Conservation (phyloP, 140 eudicot genomes). For the Cichorium intybus region DNA sequence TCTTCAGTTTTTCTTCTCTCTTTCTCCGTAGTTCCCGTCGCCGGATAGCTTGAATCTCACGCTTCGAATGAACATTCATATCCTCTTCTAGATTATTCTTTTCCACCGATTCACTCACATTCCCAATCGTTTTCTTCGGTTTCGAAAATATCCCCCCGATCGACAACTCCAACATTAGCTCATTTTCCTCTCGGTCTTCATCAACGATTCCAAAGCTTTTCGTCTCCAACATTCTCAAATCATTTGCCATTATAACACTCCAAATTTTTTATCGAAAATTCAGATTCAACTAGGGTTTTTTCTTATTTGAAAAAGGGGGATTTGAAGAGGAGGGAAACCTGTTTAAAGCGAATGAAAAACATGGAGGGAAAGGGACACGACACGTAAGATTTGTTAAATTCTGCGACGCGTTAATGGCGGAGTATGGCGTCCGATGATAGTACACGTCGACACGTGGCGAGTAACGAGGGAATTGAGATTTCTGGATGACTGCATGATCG, state of each 20-base stretch:
- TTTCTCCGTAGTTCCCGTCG: constrained; percentile 43
- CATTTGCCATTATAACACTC: constrained; percentile 6
- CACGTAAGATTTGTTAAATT: constrained; percentile 44
- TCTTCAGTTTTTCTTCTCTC: constrained; percentile 48
- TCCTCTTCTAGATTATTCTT: background rate
- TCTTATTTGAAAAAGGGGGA: background rate
- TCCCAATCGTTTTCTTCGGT: constrained; percentile 10
- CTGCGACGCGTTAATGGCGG: constrained; percentile 23
- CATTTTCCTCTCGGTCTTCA: constrained; percentile 30
- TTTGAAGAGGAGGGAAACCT: background rate
- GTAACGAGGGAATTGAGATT: background rate
- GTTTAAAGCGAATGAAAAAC: background rate
- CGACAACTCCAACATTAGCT: constrained; percentile 62
- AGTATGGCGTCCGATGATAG: background rate
- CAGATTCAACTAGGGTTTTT: constrained; percentile 7
- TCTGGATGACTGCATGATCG: constrained; percentile 15
- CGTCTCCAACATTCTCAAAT: constrained; percentile 23
- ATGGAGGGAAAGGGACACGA: constrained; percentile 27
- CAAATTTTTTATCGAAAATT: background rate
- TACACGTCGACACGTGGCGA: constrained; percentile 17
- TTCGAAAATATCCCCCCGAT: constrained; percentile 46
- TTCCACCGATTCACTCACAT: background rate
- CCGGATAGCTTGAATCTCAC: constrained; percentile 40
- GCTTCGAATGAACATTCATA: constrained; percentile 15
- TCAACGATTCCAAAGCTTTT: constrained; percentile 3